A percentile compares a stretch with the other conserved stretches of the same genome.
Conservation (phyloP, 805 yeast species). For the Wickerhamiella slavikovae region DNA sequence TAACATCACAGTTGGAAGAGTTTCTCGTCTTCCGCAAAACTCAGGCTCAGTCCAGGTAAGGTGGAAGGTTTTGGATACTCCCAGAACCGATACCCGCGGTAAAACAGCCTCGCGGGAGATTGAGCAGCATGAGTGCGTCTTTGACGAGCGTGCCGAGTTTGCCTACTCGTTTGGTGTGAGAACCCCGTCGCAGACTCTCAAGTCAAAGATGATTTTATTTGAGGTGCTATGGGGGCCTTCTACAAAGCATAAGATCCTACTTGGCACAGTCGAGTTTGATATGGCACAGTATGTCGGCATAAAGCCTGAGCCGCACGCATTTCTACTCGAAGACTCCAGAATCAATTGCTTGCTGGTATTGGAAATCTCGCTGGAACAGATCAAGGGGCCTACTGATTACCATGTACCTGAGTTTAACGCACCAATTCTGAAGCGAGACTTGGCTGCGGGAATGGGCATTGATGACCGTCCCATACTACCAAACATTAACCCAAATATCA, state of each 20-base stretch:
- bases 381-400: constrained; percentile 26
- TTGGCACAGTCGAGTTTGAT: constrained; percentile 53
- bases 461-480: background rate
- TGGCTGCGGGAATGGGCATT: constrained; percentile 8
- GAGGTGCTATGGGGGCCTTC: constrained; percentile 26
- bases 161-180: constrained; percentile 23
- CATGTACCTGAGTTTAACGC: constrained; percentile 21
- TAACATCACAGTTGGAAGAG: constrained; percentile 36
- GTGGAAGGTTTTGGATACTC: constrained; percentile 36
- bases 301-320: constrained; percentile 32
- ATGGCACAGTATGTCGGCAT: constrained; percentile 46
- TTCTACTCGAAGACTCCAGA: constrained; percentile 55
- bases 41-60: constrained; percentile 47
- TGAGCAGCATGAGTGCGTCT: constrained; percentile 30
- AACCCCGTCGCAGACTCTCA: constrained; percentile 17
- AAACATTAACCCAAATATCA: background rate
- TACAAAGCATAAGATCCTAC: constrained; percentile 22
- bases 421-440: constrained; percentile 30
- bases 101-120: constrained; percentile 26
- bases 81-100: constrained; percentile 25
- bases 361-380: constrained; percentile 29
- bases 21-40: constrained; percentile 70
- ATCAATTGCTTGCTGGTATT: constrained; percentile 38
- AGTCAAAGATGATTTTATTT: constrained; percentile 20
- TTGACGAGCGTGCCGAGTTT: constrained; percentile 25